Percentiles rank a stretch among this genome's conserved stretches.
phyloP scores from a whole-genome alignment of 306 rosid genomes.

The Quercus variabilis region DNA sequence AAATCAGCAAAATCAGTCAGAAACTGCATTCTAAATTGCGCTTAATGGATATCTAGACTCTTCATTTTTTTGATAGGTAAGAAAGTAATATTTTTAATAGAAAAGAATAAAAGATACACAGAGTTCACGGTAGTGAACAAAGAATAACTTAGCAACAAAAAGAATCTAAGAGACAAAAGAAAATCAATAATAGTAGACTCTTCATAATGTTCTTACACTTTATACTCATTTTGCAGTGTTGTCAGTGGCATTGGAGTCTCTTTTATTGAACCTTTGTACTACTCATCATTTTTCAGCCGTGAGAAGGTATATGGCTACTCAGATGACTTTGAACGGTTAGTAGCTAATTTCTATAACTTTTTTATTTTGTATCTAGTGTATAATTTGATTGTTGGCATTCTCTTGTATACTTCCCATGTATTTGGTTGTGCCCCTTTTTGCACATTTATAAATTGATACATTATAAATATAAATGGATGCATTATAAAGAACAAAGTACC shows the following conservation, averaged over 20 bases:
- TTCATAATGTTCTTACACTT: slow-evolving; percentile 29
- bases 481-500: not conserved
- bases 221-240: slow-evolving; percentile 49
- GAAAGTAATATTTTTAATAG: too few relatives aligned
- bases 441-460: too few relatives aligned
- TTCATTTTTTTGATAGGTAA: not conserved
- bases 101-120: too few relatives aligned
- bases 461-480: too few relatives aligned
- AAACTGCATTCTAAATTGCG: slow-evolving; percentile 12
- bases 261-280: slow-evolving; percentile 64
- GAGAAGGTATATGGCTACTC: slow-evolving; percentile 75
- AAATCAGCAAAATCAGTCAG: slow-evolving; percentile 4
- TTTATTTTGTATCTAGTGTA: not conserved
- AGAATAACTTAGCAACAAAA: too few relatives aligned
- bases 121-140: too few relatives aligned
- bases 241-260: slow-evolving; percentile 82
- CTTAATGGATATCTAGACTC: slow-evolving; percentile 13
- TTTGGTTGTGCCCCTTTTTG: too few relatives aligned
- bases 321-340: slow-evolving; percentile 92
- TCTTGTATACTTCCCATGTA: too few relatives aligned
- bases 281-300: slow-evolving; percentile 72
- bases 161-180: too few relatives aligned
- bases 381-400: not conserved
- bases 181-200: not conserved
- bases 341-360: slow-evolving; percentile 3